phyloP scores from a whole-genome alignment of 345 rosid species.

The Odontarrhena argentea region DNA sequence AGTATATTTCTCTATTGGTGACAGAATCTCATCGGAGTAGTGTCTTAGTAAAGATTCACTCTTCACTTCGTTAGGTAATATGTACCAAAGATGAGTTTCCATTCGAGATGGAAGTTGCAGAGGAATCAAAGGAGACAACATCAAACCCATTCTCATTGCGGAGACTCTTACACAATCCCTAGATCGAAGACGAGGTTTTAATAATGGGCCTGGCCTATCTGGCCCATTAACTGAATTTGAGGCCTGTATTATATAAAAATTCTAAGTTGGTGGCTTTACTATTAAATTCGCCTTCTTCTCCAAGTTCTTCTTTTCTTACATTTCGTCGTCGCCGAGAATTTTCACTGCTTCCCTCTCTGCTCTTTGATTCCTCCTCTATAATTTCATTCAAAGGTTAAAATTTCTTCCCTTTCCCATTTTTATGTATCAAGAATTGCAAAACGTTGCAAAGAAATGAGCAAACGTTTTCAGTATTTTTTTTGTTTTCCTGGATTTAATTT shows the following conservation, averaged over 20 bases:
- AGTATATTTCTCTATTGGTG: constrained; percentile 65
- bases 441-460: neutral
- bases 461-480: neutral
- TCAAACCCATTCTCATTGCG: constrained; percentile 1
- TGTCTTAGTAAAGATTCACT: constrained; percentile 54
- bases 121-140: constrained; percentile 45
- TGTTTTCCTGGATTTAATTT: neutral
- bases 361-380: constrained; percentile 11
- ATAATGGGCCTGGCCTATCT: constrained; percentile 24
- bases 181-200: neutral
- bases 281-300: constrained; percentile 17
- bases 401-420: neutral
- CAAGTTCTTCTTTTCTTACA: constrained; percentile 21
- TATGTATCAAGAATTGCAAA: neutral
- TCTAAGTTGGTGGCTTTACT: constrained; percentile 27
- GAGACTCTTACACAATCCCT: neutral
- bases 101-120: constrained; percentile 54
- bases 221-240: constrained; percentile 6
- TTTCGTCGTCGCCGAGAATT: constrained; percentile 18
- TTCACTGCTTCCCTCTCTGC: constrained; percentile 13
- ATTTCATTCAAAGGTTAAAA: constrained; percentile 17
- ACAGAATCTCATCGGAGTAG: constrained; percentile 55
- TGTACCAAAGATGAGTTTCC: constrained; percentile 77
- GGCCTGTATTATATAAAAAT: neutral
- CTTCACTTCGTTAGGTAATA: constrained; percentile 67